These are phyloP conservation scores for Pseudonitzschia multistriata DNA, from an alignment of 108 stramenopile genomes.

Conservation along the genomic window DNA sequence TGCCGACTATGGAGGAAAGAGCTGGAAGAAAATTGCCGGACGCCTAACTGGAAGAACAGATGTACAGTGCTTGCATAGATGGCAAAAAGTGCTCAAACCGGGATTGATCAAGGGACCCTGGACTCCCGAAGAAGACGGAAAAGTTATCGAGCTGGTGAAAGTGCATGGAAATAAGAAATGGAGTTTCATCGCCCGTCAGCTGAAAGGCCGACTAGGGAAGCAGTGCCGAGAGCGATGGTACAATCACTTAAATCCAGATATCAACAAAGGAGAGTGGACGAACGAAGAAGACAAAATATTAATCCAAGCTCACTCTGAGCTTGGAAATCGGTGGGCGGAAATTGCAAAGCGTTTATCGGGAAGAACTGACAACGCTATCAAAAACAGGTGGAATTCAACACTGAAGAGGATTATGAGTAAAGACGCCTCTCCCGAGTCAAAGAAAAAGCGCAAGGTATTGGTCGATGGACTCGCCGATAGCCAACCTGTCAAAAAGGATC, in stretches of 20 bases:
- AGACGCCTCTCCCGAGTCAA: constrained; percentile 21
- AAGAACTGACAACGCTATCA: constrained; percentile 97
- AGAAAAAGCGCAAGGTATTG: constrained; percentile 27
- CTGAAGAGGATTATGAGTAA: constrained; percentile 63
- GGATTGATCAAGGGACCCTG: constrained; percentile 97
- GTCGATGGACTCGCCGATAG: neutral
- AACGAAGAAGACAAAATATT: constrained; percentile 86
- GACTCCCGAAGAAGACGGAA: constrained; percentile 93
- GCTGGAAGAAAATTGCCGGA: constrained; percentile 94
- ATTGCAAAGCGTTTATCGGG: constrained; percentile 93
- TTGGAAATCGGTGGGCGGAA: constrained; percentile 96
- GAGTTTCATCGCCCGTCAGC: constrained; percentile 88
- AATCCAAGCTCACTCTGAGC: constrained; percentile 65
- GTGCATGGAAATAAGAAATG: constrained; percentile 89
- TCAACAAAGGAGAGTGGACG: constrained; percentile 94
- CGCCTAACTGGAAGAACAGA: constrained; percentile 82
- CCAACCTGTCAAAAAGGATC: neutral
- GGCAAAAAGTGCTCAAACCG: constrained; percentile 98
- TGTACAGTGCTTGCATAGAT: constrained; percentile 97
- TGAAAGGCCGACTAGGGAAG: constrained; percentile 94
- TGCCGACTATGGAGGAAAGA: constrained; percentile 72
- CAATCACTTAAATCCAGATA: constrained; percentile 96
- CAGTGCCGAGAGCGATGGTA: constrained; percentile 99
- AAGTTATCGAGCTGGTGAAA: constrained; percentile 67
- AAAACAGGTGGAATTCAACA: constrained; percentile 95